Evolutionary conservation across 148 eudicot genomes (phyloP).

Genomic region (Rheum nobile): DNA sequence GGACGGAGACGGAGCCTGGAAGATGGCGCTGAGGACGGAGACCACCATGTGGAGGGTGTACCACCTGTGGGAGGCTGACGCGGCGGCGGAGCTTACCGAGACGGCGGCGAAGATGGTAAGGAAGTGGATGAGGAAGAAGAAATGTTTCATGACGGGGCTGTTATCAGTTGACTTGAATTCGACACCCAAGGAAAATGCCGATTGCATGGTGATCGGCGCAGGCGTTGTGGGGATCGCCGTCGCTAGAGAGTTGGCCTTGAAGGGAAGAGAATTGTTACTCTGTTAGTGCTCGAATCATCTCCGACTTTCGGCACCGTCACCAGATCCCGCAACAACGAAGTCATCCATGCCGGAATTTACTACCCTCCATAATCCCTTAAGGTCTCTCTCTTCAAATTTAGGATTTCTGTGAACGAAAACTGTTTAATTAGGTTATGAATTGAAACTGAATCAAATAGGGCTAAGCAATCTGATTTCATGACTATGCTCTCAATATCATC

Average conservation of each 20-base stretch:
- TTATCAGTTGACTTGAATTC: too few species aligned
- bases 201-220: slow-evolving; percentile 76
- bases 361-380: slow-evolving; percentile 57
- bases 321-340: slow-evolving; percentile 83
- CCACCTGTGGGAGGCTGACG: too few species aligned
- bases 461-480: not conserved
- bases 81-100: too few species aligned
- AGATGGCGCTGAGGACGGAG: too few species aligned
- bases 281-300: slow-evolving; percentile 53
- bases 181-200: slow-evolving; percentile 56
- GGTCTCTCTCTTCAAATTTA: too few species aligned
- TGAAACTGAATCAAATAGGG: not conserved
- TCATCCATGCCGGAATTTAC: slow-evolving; percentile 82
- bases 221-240: slow-evolving; percentile 77
- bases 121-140: too few species aligned
- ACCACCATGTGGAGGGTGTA: too few species aligned
- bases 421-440: not conserved
- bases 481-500: not conserved
- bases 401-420: not conserved
- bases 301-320: slow-evolving; percentile 64
- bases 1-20: too few species aligned
- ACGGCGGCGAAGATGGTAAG: too few species aligned
- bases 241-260: slow-evolving; percentile 52
- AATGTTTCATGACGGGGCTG: too few species aligned
- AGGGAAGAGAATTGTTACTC: slow-evolving; percentile 52